Base-by-base conservation (phyloP, 805 yeast genomes). In the Lipomyces sp. region DNA sequence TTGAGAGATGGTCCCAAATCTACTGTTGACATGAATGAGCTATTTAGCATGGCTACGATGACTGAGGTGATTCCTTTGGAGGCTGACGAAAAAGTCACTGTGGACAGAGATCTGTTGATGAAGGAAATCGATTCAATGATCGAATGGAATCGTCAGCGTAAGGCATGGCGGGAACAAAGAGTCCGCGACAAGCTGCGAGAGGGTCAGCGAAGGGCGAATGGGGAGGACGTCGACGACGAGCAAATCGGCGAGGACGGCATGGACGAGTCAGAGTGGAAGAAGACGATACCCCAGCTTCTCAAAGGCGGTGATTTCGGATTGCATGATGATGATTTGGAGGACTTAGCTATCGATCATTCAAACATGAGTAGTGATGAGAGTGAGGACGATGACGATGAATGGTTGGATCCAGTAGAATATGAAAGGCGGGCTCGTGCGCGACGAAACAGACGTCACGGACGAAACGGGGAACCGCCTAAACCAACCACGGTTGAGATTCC, bases 1-100 rank as follows among this genome's bases (percentile, higher is more conserved):
- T 78, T 93, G 60, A 83, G 90, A 64, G 80, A 81, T 61, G 90
- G 93, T 64, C 64, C 73, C 24, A 54, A 51, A 30, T 33, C 45
- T 53, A 60, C 65, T 24, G 56, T 73, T 32, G 75, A 74, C 57
- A 71, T 73, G 69, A 68, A 71, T 50, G 63, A 50, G 50, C 63
- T 73, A 13, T 71, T 64, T 33, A 37, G 42, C 10, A 59, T 45
- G 33, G 65, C 65, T 48, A 66, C 60, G 33, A 15, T 48, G 48
- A 15, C 10, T 33, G 39, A 30, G 42, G 34, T 29, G 57, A 10
- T 50, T 18, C 56, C 37, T 30, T 39, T 70, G 33, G 71, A 65
- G 7, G 71, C 75, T 7, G 73, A 72, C 39, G 65, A 59, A n/a
- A 67, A 61, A 10, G 33, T 53, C 50, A 45, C 32, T 24, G 64